These are phyloP conservation scores for Ceratocystis eucalypticola DNA, from an alignment of 2,329 filamentous ascomycete genomes.

Conservation along the genomic window DNA sequence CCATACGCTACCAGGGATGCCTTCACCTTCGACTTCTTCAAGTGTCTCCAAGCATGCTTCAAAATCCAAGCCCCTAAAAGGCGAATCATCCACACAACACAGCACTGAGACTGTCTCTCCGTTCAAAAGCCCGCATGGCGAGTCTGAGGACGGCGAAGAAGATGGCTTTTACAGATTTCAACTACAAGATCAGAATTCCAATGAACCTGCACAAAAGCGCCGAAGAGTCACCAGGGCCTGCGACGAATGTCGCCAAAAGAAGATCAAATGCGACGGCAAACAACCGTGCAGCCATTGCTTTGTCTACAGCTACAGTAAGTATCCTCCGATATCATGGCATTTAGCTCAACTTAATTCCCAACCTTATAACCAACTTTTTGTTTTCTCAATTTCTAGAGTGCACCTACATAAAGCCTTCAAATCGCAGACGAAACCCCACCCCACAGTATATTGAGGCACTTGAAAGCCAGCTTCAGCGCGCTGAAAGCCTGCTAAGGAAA, in stretches of 20 bases:
- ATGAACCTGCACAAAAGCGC: constrained; percentile 57
- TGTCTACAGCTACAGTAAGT: constrained; percentile 90
- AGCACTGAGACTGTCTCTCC: constrained; percentile 29
- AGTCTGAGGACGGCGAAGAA: constrained; percentile 31
- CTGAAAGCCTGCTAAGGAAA: constrained; percentile 64
- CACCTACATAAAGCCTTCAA: constrained; percentile 90
- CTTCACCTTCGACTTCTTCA: background rate
- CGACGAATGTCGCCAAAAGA: constrained; percentile 71
- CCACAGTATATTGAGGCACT: constrained; percentile 88
- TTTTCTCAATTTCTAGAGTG: constrained; percentile 48
- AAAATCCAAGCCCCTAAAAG: background rate
- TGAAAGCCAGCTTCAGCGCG: constrained; percentile 68
- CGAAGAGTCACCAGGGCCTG: constrained; percentile 68
- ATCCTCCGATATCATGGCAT: background rate
- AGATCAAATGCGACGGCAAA: constrained; percentile 79
- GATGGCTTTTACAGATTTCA: constrained; percentile 15
- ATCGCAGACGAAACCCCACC: constrained; percentile 75
- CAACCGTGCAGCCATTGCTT: constrained; percentile 91
- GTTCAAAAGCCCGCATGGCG: constrained; percentile 33
- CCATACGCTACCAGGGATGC: background rate
- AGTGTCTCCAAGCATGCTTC: background rate
- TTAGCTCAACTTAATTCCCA: background rate
- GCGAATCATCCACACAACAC: constrained; percentile 18
- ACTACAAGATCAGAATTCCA: constrained; percentile 28
- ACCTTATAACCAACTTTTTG: constrained; percentile 20